phyloP scores from a whole-genome alignment of 2,329 filamentous ascomycete genomes.

The Beauveria caledonica region DNA sequence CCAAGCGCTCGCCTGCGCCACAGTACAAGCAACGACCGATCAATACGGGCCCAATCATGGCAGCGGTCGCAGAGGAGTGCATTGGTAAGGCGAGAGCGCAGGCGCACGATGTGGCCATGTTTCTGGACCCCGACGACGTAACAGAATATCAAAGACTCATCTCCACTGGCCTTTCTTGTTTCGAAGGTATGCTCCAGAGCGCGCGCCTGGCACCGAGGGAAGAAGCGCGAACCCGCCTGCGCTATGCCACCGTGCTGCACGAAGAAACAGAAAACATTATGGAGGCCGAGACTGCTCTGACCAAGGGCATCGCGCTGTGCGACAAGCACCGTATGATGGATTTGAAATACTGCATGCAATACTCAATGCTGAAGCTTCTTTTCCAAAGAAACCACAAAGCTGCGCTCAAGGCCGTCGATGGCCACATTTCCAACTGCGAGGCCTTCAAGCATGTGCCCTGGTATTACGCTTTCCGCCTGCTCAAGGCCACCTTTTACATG shows the following conservation, averaged over 20 bases:
- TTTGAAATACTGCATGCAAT: constrained; percentile 70
- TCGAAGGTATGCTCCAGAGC: constrained; percentile 60
- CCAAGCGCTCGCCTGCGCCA: constrained; percentile 34
- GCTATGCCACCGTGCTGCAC: constrained; percentile 62
- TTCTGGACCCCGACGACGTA: constrained; percentile 33
- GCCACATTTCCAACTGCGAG: constrained; percentile 59
- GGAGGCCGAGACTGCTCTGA: constrained; percentile 64
- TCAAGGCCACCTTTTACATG: constrained; percentile 62
- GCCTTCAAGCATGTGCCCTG: constrained; percentile 61
- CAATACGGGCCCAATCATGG: constrained; percentile 51
- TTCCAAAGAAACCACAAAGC: constrained; percentile 65
- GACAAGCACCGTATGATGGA: constrained; percentile 51
- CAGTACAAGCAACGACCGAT: constrained; percentile 33
- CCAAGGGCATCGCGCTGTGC: constrained; percentile 62
- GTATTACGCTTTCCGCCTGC: constrained; percentile 69
- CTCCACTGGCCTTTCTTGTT: constrained; percentile 62
- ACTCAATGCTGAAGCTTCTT: constrained; percentile 60
- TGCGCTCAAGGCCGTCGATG: constrained; percentile 63
- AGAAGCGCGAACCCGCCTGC: constrained; percentile 60
- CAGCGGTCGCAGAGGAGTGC: constrained; percentile 70
- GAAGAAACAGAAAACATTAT: constrained; percentile 71
- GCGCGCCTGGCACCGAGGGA: constrained; percentile 52
- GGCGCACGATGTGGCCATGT: constrained; percentile 37
- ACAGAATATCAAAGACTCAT: constrained; percentile 65
- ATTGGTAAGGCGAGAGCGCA: constrained; percentile 55